Conservation (phyloP, 2,329 filamentous ascomycete species). For the Aspergillus sojae region DNA sequence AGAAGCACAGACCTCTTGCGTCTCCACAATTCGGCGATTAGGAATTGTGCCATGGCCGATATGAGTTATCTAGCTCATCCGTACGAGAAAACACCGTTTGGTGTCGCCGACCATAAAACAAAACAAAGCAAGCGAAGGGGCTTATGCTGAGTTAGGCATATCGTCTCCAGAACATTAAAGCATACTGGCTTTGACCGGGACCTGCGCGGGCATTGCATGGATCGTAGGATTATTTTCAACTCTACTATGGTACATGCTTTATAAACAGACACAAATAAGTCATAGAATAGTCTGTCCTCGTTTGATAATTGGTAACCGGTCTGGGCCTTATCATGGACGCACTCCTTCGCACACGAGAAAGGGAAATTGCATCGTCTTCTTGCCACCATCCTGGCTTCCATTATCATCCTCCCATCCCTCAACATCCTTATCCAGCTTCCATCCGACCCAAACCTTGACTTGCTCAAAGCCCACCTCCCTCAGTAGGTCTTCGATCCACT, state of each 20-base stretch:
- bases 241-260: neutral
- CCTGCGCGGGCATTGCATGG: neutral
- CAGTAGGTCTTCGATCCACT: slow-evolving; percentile 48
- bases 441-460: slow-evolving; percentile 52
- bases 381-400: slow-evolving; percentile 11
- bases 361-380: slow-evolving; percentile 43
- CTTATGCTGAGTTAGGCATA: neutral
- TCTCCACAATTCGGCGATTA: neutral
- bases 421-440: slow-evolving; percentile 54
- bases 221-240: neutral
- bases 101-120: neutral
- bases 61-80: neutral
- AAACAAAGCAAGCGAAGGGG: neutral
- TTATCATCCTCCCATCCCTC: slow-evolving; percentile 49
- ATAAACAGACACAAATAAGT: neutral
- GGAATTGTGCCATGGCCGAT: neutral
- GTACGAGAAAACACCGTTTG: too few relatives aligned
- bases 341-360: slow-evolving; percentile 46
- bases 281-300: neutral
- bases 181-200: neutral
- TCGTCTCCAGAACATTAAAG: neutral
- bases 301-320: neutral
- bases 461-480: slow-evolving; percentile 53
- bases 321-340: slow-evolving; percentile 2
- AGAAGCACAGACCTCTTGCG: neutral